Evolutionary conservation across 352 stramenopile species (phyloP), one percentile per base, ranked within the genome.

Genomic region (Phytophthora chlamydospora): DNA sequence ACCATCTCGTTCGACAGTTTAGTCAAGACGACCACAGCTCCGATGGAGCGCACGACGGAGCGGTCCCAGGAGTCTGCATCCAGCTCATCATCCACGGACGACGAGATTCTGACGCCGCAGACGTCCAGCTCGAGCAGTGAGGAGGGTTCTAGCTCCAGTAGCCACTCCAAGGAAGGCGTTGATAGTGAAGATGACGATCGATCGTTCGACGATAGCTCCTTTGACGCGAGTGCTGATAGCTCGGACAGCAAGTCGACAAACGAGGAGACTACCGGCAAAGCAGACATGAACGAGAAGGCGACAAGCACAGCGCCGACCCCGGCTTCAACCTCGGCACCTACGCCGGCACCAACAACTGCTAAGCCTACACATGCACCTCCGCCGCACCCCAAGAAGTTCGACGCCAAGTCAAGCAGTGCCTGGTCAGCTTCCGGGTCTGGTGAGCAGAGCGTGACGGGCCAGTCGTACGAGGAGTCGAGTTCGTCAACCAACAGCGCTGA

Each of bases 1-100:
- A 59, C 44, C 14, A 44, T 74, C 24, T 61, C 60, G 1, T 74
- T 74, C 39, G 29, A 55, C 39, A 67, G 52, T 40, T 41, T 66
- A 11, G 47, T 62, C 10, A 54, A 50, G 13, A 52, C 44, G 14
- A 55, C 41, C 4, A 42, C 50, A 19, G 27, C 57, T n/a, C 36
- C 57, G 27, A 17, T 17, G 4, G 57, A 59, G 16, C 50, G 32
- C 7, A 43, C 27, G 7, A 45, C 31, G 2, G 49, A 58, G 10
- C 14, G 38, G 17, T 21, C 34, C 24, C 41, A 55, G 13, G 29
- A 41, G 8, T 31, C 13, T 9, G 29, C 19, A n/a, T 51, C 43
- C 14, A 61, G 43, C 38, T 4, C 3, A 16, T 62, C 50, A 10
- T 38, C 46, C 8, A 27, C 9, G 27, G 47, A 61, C 42, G 8